Conservation (phyloP, 2,329 filamentous ascomycete genomes). For the Sarocladiaceae sp. region DNA sequence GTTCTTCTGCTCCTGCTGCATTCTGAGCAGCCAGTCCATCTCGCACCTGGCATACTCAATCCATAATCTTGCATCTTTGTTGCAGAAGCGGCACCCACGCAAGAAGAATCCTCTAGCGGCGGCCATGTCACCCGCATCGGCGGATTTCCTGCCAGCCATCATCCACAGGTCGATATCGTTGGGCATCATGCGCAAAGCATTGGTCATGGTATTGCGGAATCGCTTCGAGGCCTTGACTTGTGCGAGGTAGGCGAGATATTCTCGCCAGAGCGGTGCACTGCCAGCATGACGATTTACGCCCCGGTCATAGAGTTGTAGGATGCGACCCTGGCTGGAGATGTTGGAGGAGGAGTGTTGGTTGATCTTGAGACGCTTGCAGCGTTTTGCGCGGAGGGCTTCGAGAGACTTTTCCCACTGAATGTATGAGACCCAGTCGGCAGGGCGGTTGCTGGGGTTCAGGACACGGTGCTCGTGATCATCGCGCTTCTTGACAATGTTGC, state of each 20-base stretch:
- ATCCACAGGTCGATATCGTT: conserved; percentile 82
- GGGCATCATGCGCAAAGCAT: conserved; percentile 80
- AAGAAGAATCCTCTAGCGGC: conserved; percentile 82
- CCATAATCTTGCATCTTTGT: conserved; percentile 70
- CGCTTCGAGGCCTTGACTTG: conserved; percentile 62
- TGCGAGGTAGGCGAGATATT: conserved; percentile 80
- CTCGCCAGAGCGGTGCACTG: conserved; percentile 78
- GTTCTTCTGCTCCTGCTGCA: conserved; percentile 37
- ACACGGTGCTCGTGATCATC: conserved; percentile 92
- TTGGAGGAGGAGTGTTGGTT: conserved; percentile 56
- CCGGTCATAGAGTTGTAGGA: conserved; percentile 86
- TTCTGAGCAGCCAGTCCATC: conserved; percentile 82
- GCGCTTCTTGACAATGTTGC: conserved; percentile 80
- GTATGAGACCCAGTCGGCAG: conserved; percentile 81
- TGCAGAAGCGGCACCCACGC: conserved; percentile 86
- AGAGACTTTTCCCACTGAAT: conserved; percentile 66
- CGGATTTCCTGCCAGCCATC: conserved; percentile 73
- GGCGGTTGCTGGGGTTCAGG: conserved; percentile 72
- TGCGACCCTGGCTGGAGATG: conserved; percentile 72
- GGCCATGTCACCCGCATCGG: conserved; percentile 80
- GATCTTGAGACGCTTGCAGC: conserved; percentile 76
- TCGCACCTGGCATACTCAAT: conserved; percentile 86
- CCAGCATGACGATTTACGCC: conserved; percentile 81
- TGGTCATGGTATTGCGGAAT: conserved; percentile 60
- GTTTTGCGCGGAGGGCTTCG: conserved; percentile 75